These are phyloP conservation scores for Cajanus cajan DNA, from an alignment of 306 rosid genomes.

Conservation along the genomic window DNA sequence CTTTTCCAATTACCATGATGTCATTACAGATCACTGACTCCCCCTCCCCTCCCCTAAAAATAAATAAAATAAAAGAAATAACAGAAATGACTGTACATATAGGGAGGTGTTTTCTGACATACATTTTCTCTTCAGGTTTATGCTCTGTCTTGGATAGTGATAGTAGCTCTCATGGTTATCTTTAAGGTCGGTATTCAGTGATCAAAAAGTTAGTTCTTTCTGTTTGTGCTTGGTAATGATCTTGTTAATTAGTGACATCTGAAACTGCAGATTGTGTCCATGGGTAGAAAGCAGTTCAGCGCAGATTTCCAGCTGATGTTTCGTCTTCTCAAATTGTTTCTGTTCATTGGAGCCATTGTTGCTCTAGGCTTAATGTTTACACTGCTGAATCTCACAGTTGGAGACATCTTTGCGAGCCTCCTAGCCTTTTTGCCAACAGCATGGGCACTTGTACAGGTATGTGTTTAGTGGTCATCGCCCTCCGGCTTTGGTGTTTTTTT, in stretches of 20 bases:
- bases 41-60: not conserved
- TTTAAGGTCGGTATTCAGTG: constrained; percentile 61
- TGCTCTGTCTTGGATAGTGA: constrained; percentile 94
- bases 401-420: constrained; percentile 81
- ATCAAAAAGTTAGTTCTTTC: constrained; percentile 19
- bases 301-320: constrained; percentile 98
- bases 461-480: not conserved
- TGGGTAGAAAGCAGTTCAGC: constrained; percentile 91
- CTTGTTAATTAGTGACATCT: constrained; percentile 28
- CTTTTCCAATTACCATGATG: not conserved
- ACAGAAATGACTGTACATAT: not conserved
- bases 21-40: not conserved
- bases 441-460: constrained; percentile 89
- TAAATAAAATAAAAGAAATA: not conserved
- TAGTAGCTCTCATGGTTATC: constrained; percentile 77
- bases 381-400: constrained; percentile 67
- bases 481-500: not conserved
- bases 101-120: constrained; percentile 21
- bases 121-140: constrained; percentile 61
- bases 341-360: constrained; percentile 68
- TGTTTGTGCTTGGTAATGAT: constrained; percentile 16
- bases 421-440: constrained; percentile 92
- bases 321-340: constrained; percentile 81
- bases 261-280: constrained; percentile 77
- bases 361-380: constrained; percentile 58